Evolutionary conservation across 2,329 filamentous ascomycete species (phyloP).

Genomic region (Ophiostoma sp.): DNA sequence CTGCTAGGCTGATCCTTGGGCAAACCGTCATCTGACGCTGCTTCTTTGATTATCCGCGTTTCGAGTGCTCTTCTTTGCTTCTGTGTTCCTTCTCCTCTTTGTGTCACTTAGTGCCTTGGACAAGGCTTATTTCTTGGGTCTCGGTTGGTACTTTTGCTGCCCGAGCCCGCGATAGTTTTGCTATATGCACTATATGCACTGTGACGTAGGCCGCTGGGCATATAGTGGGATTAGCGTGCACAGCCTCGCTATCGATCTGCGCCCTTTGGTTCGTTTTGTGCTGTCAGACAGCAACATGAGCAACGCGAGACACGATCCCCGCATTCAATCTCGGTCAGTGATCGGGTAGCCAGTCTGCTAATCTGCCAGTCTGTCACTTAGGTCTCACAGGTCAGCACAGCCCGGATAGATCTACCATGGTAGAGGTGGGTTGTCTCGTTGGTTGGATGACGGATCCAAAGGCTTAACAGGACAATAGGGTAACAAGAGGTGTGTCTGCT

Average conservation of each 20-base stretch:
- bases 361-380: too few species aligned
- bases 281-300: background rate
- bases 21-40: background rate
- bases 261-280: background rate
- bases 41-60: background rate
- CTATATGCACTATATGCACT: background rate
- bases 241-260: background rate
- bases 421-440: too few species aligned
- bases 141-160: background rate
- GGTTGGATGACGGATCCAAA: too few species aligned
- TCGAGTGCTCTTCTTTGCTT: background rate
- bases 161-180: background rate
- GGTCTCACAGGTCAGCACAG: too few species aligned
- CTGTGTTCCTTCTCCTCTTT: background rate
- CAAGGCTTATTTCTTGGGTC: slow-evolving; percentile 8
- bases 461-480: too few species aligned
- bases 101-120: background rate
- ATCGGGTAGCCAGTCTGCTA: background rate
- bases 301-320: background rate
- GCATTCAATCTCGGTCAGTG: background rate
- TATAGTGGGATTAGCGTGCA: background rate
- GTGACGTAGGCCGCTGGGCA: background rate
- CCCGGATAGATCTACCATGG: too few species aligned
- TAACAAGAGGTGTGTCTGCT: too few species aligned
- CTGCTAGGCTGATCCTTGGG: background rate